A percentile compares a stretch with the other conserved stretches of the same genome.
Evolutionary conservation across 2,329 filamentous ascomycete genomes (phyloP).

Genomic region (Trichothecium sympodiale): DNA sequence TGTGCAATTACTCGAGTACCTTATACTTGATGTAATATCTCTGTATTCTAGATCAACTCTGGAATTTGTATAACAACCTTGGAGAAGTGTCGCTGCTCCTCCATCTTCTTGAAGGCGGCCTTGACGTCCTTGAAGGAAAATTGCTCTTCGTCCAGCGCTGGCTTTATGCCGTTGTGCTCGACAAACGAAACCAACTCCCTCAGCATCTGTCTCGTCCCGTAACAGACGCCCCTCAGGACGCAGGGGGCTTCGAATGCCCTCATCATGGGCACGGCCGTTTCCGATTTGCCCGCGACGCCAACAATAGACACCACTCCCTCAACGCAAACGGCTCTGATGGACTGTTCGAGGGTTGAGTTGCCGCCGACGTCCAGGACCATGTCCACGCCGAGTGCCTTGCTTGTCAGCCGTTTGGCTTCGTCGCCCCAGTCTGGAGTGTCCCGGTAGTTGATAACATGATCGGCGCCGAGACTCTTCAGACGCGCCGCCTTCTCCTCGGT

Average conservation of each 20-base stretch:
- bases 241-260: slow-evolving; percentile 13
- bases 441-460: slow-evolving; percentile 51
- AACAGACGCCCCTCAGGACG: slow-evolving; percentile 17
- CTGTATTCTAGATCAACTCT: no score
- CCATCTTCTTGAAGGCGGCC: slow-evolving; percentile 18
- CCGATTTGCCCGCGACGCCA: slow-evolving; percentile 19
- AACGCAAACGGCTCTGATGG: slow-evolving; percentile 34
- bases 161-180: slow-evolving; percentile 18
- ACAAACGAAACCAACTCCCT: slow-evolving; percentile 17
- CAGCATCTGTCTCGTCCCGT: slow-evolving; percentile 16
- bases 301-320: slow-evolving; percentile 21
- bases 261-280: slow-evolving; percentile 12
- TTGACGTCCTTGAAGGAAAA: slow-evolving; percentile 19
- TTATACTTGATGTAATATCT: no score
- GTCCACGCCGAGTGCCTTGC: slow-evolving; percentile 38
- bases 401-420: slow-evolving; percentile 39
- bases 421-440: slow-evolving; percentile 46
- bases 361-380: slow-evolving; percentile 58
- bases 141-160: slow-evolving; percentile 17
- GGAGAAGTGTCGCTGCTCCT: slow-evolving; percentile 23
- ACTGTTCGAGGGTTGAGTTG: slow-evolving; percentile 45
- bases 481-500: slow-evolving; percentile 40
- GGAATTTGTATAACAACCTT: slow-evolving; percentile 21
- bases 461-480: slow-evolving; percentile 44
- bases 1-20: no score